phyloP scores from a whole-genome alignment of 2,329 filamentous ascomycete genomes.

The Tolypocladium inflatum region DNA sequence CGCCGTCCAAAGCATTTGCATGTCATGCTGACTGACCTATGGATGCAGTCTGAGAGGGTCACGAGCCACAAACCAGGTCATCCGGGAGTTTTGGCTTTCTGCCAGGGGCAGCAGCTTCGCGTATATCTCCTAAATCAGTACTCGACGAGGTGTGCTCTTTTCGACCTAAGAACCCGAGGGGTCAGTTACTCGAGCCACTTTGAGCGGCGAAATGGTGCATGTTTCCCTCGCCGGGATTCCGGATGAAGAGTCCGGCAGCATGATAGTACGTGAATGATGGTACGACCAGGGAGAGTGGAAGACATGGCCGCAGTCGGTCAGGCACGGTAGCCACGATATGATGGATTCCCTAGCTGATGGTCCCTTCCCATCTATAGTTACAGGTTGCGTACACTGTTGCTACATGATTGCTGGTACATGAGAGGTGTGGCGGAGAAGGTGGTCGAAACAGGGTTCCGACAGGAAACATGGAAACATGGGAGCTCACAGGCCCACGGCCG shows the following conservation, averaged over 20 bases:
- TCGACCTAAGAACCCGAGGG: neutral
- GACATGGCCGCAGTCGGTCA: neutral
- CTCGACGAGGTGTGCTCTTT: neutral
- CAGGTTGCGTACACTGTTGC: neutral
- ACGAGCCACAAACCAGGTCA: constrained; percentile 54
- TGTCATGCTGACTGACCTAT: neutral
- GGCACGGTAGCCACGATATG: no score
- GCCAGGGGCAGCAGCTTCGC: constrained; percentile 53
- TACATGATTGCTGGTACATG: neutral
- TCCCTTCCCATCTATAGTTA: neutral
- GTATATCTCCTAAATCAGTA: constrained; percentile 39
- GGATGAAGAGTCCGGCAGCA: neutral
- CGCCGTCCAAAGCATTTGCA: no score
- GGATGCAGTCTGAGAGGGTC: constrained; percentile 50
- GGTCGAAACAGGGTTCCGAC: no score
- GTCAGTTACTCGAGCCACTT: neutral
- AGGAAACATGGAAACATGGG: neutral
- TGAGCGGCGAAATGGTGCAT: neutral
- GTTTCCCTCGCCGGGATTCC: no score
- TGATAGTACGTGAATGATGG: neutral
- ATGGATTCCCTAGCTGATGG: no score
- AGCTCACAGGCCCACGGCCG: constrained; percentile 39
- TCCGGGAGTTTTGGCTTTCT: constrained; percentile 64
- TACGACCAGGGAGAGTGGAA: no score
- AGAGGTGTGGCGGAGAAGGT: neutral